Base-by-base conservation (phyloP, 148 eudicot genomes). In the Amaranthus cruentus region DNA sequence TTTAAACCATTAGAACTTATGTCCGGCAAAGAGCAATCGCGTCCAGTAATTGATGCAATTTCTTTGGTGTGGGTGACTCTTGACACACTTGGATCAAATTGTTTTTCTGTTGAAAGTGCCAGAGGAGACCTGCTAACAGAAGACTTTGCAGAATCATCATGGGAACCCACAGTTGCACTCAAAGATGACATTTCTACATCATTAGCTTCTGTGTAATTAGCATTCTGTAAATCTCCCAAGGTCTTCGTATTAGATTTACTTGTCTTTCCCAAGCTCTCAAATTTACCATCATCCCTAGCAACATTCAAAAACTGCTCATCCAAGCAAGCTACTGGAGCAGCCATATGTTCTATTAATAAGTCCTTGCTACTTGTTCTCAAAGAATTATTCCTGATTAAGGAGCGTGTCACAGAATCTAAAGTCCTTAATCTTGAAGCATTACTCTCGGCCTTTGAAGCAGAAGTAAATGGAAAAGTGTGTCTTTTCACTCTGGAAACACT, bases 321-420 rank as follows among this genome's bases (percentile, higher is more conserved):
- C 80, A 80, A 77, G 77, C 82, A 63, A 73, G 75, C 78, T 59
- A 81, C 87, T 56, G 91, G 81, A 76, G 59, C 87, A 77, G 82
- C 83, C 59, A 83, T 59, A 62, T 60, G 71, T 51, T 71, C 77
- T 50, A 72, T 54, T 69, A 79, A 67, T 58, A 73, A 72, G 54
- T 68, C 75, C 28, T 65, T 71, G 62, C 50, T 70, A 18, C 59
- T 80, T 61, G 67, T 75, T 28, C 69, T 79, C 62, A 61, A 66
- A 15, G 60, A 48, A 55, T 71, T 60, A 72, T 57, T 71, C 64
- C 70, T 76, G 71, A 74, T 57, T 55, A 81, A 73, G 72, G 87
- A 73, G 55, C 69, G 83, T 28, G 53, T 73, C 64, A 79, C 42
- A 48, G 13, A 51, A 4, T 73, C 79, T 69, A 82, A 61, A 55